phyloP scores from a whole-genome alignment of 495 filamentous ascomycete genomes.

The Neurospora sp. region DNA sequence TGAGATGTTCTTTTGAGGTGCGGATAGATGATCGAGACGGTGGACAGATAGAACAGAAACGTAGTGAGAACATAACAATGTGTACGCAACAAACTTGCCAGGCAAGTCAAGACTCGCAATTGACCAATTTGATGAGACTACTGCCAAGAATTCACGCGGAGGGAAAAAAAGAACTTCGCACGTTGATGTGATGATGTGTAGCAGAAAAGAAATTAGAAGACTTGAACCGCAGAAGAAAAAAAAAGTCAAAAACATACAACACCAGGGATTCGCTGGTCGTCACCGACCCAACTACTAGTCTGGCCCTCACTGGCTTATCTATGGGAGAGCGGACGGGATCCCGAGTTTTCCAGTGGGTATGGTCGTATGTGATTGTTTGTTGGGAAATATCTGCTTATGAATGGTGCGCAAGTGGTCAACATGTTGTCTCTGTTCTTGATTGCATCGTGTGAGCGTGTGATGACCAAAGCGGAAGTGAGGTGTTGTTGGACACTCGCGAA shows the following conservation, averaged over 20 bases:
- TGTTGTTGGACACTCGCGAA: background rate
- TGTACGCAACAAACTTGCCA: background rate
- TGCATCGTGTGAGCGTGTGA: background rate
- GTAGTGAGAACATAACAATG: background rate
- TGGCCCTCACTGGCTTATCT: background rate
- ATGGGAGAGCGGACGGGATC: conserved; percentile 35
- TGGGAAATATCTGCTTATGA: background rate
- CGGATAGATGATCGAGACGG: background rate
- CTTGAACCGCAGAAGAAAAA: background rate
- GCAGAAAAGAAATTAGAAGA: background rate
- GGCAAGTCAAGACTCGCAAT: background rate
- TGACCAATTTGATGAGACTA: background rate
- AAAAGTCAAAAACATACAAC: conserved; percentile 12
- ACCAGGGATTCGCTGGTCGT: conserved; percentile 26
- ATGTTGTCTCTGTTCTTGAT: background rate
- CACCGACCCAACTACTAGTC: conserved; percentile 41
- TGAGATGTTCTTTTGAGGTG: background rate
- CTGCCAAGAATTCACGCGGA: background rate
- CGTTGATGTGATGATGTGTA: background rate
- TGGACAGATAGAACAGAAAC: background rate
- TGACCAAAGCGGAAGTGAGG: background rate
- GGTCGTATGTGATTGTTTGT: conserved; percentile 22
- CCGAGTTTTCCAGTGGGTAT: conserved; percentile 29
- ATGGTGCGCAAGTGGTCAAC: background rate
- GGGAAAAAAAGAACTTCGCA: background rate